Percentiles rank a stretch among this genome's conserved stretches.
Evolutionary conservation across 345 rosid genomes (phyloP).

Genomic region (Brassica napus): DNA sequence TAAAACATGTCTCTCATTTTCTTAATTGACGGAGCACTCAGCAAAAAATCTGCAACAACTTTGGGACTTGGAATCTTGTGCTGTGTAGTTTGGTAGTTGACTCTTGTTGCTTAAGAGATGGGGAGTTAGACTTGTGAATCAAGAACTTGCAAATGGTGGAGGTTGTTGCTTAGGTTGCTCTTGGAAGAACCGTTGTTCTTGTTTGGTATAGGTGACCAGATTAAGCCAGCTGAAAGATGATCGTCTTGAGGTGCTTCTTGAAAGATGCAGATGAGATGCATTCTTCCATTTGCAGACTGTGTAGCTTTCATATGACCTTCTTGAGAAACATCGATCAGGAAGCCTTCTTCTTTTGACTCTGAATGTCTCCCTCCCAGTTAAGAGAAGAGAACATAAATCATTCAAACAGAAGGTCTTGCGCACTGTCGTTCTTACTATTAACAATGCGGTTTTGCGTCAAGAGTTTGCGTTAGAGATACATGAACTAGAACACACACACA

Average conservation of each 20-base stretch:
- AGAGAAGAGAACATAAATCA: too few species aligned
- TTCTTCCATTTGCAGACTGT: neutral
- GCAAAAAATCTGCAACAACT: neutral
- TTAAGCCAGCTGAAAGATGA: too few species aligned
- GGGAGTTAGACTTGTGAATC: neutral
- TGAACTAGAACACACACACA: too few species aligned
- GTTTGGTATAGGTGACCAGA: slow-evolving; percentile 20
- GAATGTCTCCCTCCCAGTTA: too few species aligned
- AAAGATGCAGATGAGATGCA: too few species aligned
- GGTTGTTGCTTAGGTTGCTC: slow-evolving; percentile 1
- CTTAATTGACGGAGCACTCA: neutral
- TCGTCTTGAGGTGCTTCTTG: too few species aligned
- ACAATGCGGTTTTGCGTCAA: too few species aligned
- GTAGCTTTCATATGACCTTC: neutral
- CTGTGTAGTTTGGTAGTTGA: slow-evolving; percentile 7
- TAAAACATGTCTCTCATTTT: neutral
- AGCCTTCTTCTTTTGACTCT: too few species aligned
- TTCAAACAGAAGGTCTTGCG: too few species aligned
- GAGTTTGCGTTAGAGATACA: too few species aligned
- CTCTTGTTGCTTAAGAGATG: neutral
- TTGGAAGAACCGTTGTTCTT: slow-evolving; percentile 25
- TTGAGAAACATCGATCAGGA: too few species aligned
- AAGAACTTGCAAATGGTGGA: neutral
- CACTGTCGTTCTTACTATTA: too few species aligned
- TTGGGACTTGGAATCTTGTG: slow-evolving; percentile 16